phyloP scores from a whole-genome alignment of 139 green algal species.

The Zygnema circumcarinatum region DNA sequence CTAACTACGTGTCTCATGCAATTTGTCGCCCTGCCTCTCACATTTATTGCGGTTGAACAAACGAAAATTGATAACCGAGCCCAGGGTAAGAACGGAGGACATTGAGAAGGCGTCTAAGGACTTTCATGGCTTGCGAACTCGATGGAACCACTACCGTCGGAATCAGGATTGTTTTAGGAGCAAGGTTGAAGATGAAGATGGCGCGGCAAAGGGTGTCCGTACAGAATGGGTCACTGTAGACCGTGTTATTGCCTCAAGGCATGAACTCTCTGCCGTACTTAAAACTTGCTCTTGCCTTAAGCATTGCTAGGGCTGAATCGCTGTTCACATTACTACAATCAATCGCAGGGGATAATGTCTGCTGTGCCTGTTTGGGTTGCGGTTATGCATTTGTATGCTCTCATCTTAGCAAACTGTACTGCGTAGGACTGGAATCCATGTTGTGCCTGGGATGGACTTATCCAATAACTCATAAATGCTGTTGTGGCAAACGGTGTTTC shows the following conservation, averaged over 20 bases:
- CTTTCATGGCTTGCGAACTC: background rate
- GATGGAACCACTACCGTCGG: background rate
- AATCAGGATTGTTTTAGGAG: background rate
- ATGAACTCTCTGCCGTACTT: background rate
- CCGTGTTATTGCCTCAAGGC: constrained; percentile 37
- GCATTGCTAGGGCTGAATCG: background rate
- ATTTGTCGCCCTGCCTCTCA: too few relatives aligned
- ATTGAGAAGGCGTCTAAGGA: background rate
- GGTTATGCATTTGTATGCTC: background rate
- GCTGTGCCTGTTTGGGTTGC: background rate
- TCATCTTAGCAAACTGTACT: background rate
- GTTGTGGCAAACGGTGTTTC: background rate
- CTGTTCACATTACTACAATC: background rate
- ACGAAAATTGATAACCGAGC: too few relatives aligned
- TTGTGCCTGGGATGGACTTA: background rate
- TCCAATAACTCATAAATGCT: background rate
- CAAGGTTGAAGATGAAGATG: background rate
- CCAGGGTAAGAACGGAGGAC: background rate
- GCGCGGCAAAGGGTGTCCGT: background rate
- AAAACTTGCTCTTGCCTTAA: background rate
- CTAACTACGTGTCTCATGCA: too few relatives aligned
- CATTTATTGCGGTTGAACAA: too few relatives aligned
- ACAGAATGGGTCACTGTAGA: constrained; percentile 52
- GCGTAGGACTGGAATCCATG: background rate
- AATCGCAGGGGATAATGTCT: background rate